Conservation (phyloP, 306 rosid genomes). For the Hippophae gyantsensis region DNA sequence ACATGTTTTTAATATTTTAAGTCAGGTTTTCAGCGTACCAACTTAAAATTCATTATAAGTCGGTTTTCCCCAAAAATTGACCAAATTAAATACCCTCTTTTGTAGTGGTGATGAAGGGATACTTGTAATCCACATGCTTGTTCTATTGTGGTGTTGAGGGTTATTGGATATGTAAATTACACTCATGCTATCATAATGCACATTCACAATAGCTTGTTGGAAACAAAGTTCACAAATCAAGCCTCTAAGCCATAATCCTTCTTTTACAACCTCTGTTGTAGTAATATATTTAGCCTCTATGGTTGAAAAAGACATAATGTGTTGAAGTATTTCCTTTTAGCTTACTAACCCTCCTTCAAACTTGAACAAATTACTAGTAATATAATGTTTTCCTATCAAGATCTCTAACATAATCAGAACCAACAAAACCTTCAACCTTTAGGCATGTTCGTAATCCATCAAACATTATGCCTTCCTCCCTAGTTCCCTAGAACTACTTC, state of each 20-base stretch:
- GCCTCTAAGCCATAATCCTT: not conserved
- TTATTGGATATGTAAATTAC: not conserved
- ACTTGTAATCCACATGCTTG: not conserved
- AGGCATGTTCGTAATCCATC: too few species aligned
- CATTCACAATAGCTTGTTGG: not conserved
- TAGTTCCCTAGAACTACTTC: not conserved
- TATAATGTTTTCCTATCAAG: not conserved
- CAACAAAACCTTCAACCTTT: not conserved
- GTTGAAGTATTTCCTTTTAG: not conserved
- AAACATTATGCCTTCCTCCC: not conserved
- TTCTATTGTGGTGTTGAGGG: not conserved
- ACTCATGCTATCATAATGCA: not conserved
- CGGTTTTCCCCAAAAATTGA: too few species aligned
- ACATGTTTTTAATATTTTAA: too few species aligned
- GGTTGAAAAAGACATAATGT: not conserved
- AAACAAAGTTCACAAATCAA: not conserved
- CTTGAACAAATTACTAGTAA: not conserved
- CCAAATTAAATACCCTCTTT: too few species aligned
- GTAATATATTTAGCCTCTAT: not conserved
- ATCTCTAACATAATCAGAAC: not conserved
- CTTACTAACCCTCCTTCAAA: not conserved
- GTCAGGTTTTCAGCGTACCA: too few species aligned
- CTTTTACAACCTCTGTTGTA: not conserved
- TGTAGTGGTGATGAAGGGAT: not conserved
- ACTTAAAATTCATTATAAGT: too few species aligned